These are phyloP conservation scores for Fraxinus americana DNA, from an alignment of 257 asterid species.

Conservation along the genomic window DNA sequence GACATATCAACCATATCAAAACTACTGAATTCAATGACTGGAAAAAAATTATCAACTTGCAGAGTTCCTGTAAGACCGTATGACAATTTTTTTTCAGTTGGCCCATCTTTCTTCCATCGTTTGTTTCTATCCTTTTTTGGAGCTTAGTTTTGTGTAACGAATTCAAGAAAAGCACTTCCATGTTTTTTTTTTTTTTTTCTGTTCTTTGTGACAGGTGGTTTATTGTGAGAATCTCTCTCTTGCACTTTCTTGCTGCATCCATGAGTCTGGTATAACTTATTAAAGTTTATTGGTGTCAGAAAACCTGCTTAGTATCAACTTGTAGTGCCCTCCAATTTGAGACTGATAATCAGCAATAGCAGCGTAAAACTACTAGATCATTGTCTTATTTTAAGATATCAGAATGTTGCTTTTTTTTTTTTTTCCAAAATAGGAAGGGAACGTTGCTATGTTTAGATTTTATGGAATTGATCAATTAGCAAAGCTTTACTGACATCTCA, in stretches of 20 bases:
- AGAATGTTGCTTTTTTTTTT: not conserved
- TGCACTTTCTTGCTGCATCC: constrained; percentile 7
- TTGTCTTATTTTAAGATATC: not conserved
- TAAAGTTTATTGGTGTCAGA: constrained; percentile 2
- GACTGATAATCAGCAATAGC: not conserved
- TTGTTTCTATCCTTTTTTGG: constrained; percentile 2
- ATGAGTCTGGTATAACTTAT: not conserved
- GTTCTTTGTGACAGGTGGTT: not conserved
- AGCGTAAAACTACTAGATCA: not conserved
- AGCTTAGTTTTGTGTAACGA: constrained; percentile 19
- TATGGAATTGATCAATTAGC: constrained; percentile 1
- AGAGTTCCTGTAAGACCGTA: constrained; percentile 9
- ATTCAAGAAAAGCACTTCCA: not conserved
- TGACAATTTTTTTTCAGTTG: constrained; percentile 5
- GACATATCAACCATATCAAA: constrained; percentile 32
- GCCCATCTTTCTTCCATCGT: not conserved
- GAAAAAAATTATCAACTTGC: constrained; percentile 2
- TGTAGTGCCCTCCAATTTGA: constrained; percentile 14
- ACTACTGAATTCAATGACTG: constrained; percentile 8
- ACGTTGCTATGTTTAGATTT: not conserved
- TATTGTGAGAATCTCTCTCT: not conserved
- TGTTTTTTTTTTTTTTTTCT: not conserved
- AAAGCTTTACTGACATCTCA: not conserved
- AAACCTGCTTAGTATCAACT: constrained; percentile 19
- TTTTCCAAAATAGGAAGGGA: not conserved